phyloP scores from a whole-genome alignment of 2,329 filamentous ascomycete genomes.

The Fusarium cicatricum region DNA sequence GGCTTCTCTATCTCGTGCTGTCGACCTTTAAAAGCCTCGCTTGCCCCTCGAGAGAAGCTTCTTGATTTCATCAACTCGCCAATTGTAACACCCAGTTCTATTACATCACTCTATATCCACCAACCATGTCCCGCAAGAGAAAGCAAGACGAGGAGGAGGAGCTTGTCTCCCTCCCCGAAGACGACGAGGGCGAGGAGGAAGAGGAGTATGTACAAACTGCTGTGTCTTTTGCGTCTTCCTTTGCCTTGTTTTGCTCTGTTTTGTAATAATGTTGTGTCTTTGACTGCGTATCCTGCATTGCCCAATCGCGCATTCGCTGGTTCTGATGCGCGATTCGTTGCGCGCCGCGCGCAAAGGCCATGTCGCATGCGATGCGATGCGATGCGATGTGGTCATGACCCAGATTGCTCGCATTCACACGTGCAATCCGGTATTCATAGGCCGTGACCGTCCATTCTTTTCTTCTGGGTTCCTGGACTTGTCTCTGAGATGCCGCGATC shows the following conservation, averaged over 20 bases:
- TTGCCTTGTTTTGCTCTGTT: constrained; percentile 15
- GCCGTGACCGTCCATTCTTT: background rate
- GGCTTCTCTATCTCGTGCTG: constrained; percentile 26
- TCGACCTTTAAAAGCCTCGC: constrained; percentile 29
- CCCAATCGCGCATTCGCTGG: constrained; percentile 22
- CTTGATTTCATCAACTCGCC: constrained; percentile 5
- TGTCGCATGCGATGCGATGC: constrained; percentile 30
- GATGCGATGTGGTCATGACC: constrained; percentile 15
- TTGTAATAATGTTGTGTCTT: background rate
- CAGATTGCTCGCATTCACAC: constrained; percentile 1
- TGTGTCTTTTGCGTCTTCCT: constrained; percentile 1
- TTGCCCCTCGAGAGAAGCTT: constrained; percentile 21
- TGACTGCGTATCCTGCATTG: constrained; percentile 3
- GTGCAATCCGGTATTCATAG: background rate
- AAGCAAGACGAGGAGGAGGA: constrained; percentile 63
- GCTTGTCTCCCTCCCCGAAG: constrained; percentile 63
- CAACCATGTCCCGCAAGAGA: constrained; percentile 62
- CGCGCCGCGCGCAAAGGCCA: constrained; percentile 25
- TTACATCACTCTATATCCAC: constrained; percentile 15
- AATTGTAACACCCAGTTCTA: constrained; percentile 19
- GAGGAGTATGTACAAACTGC: constrained; percentile 58
- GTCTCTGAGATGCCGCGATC: background rate
- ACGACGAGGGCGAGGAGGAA: constrained; percentile 60
- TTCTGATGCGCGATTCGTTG: constrained; percentile 19
- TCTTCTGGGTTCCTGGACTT: background rate